Evolutionary conservation across 352 stramenopile species (phyloP).

Genomic region (Pythium pyrilobum): DNA sequence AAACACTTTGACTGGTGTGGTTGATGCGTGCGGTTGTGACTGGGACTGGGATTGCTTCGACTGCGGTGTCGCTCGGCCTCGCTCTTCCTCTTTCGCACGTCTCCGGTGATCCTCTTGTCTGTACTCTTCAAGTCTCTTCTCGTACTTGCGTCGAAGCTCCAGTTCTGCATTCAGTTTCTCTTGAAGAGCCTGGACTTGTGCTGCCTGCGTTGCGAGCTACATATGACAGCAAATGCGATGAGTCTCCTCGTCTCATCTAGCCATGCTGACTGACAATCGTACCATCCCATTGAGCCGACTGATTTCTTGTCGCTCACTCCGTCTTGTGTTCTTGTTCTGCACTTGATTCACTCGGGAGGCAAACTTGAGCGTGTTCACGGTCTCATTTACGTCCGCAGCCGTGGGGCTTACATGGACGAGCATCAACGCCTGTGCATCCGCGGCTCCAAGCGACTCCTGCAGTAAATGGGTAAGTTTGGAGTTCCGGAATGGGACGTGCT

Average conservation of each 20-base stretch:
- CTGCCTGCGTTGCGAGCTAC: slow-evolving; percentile 56
- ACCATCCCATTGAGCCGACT: slow-evolving; percentile 57
- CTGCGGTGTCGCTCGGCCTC: background rate
- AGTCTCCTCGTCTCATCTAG: background rate
- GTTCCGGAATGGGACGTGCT: slow-evolving; percentile 81
- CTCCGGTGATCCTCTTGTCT: slow-evolving; percentile 53
- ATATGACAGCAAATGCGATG: background rate
- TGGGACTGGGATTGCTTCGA: background rate
- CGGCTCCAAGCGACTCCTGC: slow-evolving; percentile 57
- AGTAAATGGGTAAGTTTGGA: slow-evolving; percentile 84
- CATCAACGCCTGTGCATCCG: slow-evolving; percentile 42
- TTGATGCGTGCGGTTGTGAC: background rate
- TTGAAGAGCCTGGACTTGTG: slow-evolving; percentile 57
- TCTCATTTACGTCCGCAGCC: slow-evolving; percentile 50
- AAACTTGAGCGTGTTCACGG: slow-evolving; percentile 78
- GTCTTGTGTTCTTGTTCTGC: slow-evolving; percentile 31
- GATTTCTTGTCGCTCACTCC: slow-evolving; percentile 58
- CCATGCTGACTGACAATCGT: background rate
- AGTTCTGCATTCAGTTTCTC: slow-evolving; percentile 60
- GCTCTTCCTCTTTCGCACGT: slow-evolving; percentile 41
- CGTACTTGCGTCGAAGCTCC: slow-evolving; percentile 69
- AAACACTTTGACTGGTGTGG: background rate
- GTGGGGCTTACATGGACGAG: slow-evolving; percentile 60
- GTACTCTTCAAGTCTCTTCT: slow-evolving; percentile 71
- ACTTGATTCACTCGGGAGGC: slow-evolving; percentile 47